These are phyloP conservation scores for Ogataea paradorogensis DNA, from an alignment of 805 yeast genomes.

Conservation along the genomic window DNA sequence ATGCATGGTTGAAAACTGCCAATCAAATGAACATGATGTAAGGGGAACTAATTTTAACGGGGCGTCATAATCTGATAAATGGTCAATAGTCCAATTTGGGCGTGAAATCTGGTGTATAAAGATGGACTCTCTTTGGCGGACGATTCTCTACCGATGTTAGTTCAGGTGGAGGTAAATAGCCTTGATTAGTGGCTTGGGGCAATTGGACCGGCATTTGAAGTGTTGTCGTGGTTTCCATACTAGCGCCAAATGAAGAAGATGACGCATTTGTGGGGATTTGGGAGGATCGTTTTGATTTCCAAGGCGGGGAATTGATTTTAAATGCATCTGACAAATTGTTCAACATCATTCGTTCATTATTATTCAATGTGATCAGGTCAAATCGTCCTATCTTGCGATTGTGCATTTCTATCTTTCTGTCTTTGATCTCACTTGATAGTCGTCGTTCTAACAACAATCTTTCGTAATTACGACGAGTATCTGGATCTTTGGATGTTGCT, in stretches of 20 bases:
- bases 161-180: slow-evolving; percentile 16
- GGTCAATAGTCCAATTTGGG: slow-evolving; percentile 16
- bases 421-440: slow-evolving; percentile 16
- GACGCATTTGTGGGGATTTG: not conserved
- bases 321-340: slow-evolving; percentile 12
- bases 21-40: too few relatives aligned
- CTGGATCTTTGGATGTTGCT: slow-evolving; percentile 23
- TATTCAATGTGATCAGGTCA: slow-evolving; percentile 12
- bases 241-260: slow-evolving; percentile 1
- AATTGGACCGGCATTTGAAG: slow-evolving; percentile 2
- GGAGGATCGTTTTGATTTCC: slow-evolving; percentile 1
- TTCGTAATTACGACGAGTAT: slow-evolving; percentile 18
- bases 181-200: slow-evolving; percentile 18
- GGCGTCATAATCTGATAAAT: not conserved
- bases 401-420: slow-evolving; percentile 8
- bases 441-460: slow-evolving; percentile 22
- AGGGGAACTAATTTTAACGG: not conserved
- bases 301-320: slow-evolving; percentile 6
- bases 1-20: too few relatives aligned
- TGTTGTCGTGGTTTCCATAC: not conserved
- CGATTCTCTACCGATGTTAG: slow-evolving; percentile 1
- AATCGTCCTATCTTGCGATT: slow-evolving; percentile 13
- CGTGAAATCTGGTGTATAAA: slow-evolving; percentile 7
- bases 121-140: slow-evolving; percentile 5
- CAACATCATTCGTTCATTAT: slow-evolving; percentile 15